phyloP scores from a whole-genome alignment of 495 filamentous ascomycete genomes.

The Neurospora pannonica region DNA sequence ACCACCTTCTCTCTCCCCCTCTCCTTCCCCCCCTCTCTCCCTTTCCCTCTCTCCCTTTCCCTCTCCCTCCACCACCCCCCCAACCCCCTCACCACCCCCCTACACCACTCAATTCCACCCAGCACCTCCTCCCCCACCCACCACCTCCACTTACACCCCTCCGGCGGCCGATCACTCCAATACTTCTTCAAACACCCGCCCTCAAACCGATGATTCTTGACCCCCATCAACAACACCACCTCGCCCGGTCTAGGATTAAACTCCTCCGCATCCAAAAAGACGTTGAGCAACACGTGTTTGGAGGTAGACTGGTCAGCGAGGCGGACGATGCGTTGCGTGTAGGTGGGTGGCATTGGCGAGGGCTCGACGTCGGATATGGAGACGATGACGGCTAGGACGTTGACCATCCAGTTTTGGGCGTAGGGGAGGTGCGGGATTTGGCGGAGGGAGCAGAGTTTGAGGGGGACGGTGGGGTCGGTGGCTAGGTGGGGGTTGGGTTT shows the following conservation, averaged over 20 bases:
- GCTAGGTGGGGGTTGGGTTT: constrained; percentile 16
- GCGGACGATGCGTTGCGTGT: constrained; percentile 31
- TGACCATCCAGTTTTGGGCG: constrained; percentile 41
- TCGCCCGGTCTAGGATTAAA: constrained; percentile 32
- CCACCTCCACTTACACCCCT: constrained; percentile 20
- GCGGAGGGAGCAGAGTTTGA: constrained; percentile 33
- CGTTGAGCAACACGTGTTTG: constrained; percentile 34
- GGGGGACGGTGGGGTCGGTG: constrained; percentile 16
- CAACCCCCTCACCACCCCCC: constrained; percentile 27
- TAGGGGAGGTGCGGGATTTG: constrained; percentile 34
- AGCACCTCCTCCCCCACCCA: constrained; percentile 32
- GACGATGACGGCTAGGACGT: constrained; percentile 33
- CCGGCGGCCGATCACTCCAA: constrained; percentile 23
- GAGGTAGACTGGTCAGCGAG: constrained; percentile 31
- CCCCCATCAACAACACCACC: constrained; percentile 33
- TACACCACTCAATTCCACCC: constrained; percentile 22
- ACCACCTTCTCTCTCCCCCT: too few species aligned
- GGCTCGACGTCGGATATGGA: constrained; percentile 31
- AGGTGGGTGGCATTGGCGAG: constrained; percentile 24
- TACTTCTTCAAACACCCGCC: constrained; percentile 41
- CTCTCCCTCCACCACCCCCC: constrained; percentile 29
- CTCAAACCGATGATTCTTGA: constrained; percentile 39
- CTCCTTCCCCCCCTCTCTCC: neutral
- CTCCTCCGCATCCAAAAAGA: constrained; percentile 33
- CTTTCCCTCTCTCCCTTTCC: constrained; percentile 19